These are phyloP conservation scores for Neurospora discreta DNA, from an alignment of 495 filamentous ascomycete species.

Conservation along the genomic window DNA sequence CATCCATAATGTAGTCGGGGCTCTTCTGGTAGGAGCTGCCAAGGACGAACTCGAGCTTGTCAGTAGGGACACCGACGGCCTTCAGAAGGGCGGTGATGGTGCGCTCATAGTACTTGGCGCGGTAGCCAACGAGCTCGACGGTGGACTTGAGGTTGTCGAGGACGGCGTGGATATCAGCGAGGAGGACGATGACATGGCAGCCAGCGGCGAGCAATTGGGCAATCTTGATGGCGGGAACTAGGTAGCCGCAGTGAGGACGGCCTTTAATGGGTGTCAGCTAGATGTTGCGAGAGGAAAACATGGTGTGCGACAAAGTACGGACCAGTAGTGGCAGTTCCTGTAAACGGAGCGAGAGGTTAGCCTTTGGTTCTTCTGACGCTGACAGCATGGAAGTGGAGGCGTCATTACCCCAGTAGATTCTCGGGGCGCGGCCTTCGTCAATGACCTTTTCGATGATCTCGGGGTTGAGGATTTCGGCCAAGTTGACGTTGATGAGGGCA, in stretches of 20 bases:
- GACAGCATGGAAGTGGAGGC: background rate
- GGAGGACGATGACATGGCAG: constrained; percentile 68
- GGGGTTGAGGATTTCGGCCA: constrained; percentile 74
- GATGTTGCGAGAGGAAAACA: background rate
- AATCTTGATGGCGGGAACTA: constrained; percentile 76
- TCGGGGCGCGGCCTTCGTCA: constrained; percentile 56
- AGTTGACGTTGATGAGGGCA: constrained; percentile 66
- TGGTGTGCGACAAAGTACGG: constrained; percentile 50
- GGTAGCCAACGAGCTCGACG: constrained; percentile 72
- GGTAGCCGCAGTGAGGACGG: constrained; percentile 49
- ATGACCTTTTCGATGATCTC: constrained; percentile 75
- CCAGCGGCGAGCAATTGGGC: constrained; percentile 79
- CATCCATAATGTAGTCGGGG: constrained; percentile 61
- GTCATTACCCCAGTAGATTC: constrained; percentile 72
- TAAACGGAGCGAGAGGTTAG: background rate
- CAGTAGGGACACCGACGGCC: constrained; percentile 61
- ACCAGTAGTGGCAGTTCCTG: constrained; percentile 70
- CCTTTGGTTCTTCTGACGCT: background rate
- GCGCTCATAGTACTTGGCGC: constrained; percentile 61
- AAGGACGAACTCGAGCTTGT: constrained; percentile 72
- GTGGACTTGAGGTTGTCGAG: constrained; percentile 79
- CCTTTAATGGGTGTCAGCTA: constrained; percentile 3
- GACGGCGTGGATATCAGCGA: constrained; percentile 73
- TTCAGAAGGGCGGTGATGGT: constrained; percentile 55
- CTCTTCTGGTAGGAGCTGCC: constrained; percentile 75